Percentiles rank a stretch among this genome's conserved stretches.
phyloP scores from a whole-genome alignment of 805 yeast species.

The Blastobotrys peoriensis region DNA sequence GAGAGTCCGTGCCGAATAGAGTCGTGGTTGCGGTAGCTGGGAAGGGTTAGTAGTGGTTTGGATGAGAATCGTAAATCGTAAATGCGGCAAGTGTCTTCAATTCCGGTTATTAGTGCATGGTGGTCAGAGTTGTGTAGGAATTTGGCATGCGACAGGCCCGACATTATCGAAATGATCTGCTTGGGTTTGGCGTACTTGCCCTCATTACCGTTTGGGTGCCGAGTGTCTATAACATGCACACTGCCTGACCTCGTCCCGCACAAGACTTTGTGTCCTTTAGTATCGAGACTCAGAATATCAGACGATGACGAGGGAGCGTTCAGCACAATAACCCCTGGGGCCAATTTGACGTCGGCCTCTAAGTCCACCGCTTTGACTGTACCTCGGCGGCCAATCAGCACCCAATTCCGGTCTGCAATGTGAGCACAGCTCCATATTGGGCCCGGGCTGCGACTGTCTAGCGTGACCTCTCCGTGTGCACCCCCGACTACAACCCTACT shows the following conservation, averaged over 20 bases:
- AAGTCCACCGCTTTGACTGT: not conserved
- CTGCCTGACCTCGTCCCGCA: not conserved
- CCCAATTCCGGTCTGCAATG: not conserved
- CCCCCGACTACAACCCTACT: not conserved
- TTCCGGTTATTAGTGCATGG: not conserved
- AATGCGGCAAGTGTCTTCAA: not conserved
- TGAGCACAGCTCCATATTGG: not conserved
- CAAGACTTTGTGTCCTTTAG: not conserved
- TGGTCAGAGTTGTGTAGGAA: not conserved
- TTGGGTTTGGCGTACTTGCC: not conserved
- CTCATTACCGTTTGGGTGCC: not conserved
- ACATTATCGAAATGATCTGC: too few species aligned
- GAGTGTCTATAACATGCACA: not conserved
- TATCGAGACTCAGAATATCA: not conserved
- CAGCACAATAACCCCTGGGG: too few species aligned
- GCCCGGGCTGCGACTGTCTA: not conserved
- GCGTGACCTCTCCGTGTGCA: not conserved
- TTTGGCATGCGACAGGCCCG: not conserved
- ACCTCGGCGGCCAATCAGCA: not conserved
- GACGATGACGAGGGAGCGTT: not conserved
- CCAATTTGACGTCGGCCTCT: too few species aligned
- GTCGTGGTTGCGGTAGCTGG: not conserved
- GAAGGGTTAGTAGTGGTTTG: not conserved
- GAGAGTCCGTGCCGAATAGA: not conserved
- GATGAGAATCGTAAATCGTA: not conserved